Base-by-base conservation (phyloP, 192 early-diverging fungal genomes). In the Rhizoclosmatium globosum region DNA sequence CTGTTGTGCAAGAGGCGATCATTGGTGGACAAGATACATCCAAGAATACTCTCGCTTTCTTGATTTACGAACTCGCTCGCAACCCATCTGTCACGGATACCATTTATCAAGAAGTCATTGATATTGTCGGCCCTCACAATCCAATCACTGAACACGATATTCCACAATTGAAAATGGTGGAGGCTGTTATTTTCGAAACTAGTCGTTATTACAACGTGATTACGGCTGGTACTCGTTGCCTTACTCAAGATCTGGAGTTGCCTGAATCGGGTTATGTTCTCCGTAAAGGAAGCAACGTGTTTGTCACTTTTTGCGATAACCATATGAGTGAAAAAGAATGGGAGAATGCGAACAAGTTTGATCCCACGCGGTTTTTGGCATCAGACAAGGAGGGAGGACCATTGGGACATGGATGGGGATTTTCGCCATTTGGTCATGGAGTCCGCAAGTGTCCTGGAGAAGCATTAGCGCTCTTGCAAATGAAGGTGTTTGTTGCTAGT, bases 361-460 rank as follows among this genome's bases (percentile, higher is more conserved):
- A 62, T 46, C 72, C 72, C 17, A 11, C 13, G 4, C 31, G 72
- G 21, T 74, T 74, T 62, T 46, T 74, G 72, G 44, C 59, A 7
- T 9, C 17, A 7, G 19, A 68, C 13, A 17, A n/a, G 15, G 6
- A 11, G 2, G 48, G 48, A 21, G 72, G 72, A 45, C 72, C 72
- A 3, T 39, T 46, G 6, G 61, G 61, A 9, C 38, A 21, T 17
- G 72, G 59, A 7, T 74, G 42, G 38, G 31, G 57, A 2, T 44
- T 39, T n/a, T 44, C 59, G 43, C 72, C 72, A 1, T 74, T 74
- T 43, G 72, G 72, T 43, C 6, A 42, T 62, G 72, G 72, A 4
- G 43, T 64, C 4, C 39, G 72, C 9, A 6, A 62, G 9, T 48
- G 72, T 50, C 70, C 70, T 2, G 70, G 70, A 57, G 48, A 72